A percentile compares a stretch with the other conserved stretches of the same genome.
Evolutionary conservation across 2,329 filamentous ascomycete genomes (phyloP).

Genomic region (Cladorrhinum sp.): DNA sequence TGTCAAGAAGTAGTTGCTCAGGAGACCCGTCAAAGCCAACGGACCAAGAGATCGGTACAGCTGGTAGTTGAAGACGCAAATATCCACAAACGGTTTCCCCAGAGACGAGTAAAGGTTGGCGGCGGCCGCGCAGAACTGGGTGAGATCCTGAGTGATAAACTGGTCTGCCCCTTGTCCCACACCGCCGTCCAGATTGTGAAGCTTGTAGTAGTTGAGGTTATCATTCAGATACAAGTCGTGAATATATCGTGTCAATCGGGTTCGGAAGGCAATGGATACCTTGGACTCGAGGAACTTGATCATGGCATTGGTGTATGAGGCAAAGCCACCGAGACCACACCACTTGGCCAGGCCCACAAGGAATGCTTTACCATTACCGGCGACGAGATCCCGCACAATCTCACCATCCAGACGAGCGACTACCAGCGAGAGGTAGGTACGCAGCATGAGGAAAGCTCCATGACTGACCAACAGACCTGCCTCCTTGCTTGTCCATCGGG

Average conservation of each 20-base stretch:
- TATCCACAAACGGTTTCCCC: constrained; percentile 96
- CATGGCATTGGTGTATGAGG: constrained; percentile 97
- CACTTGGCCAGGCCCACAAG: constrained; percentile 89
- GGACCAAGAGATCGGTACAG: constrained; percentile 89
- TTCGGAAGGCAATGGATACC: constrained; percentile 96
- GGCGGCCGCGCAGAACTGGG: constrained; percentile 88
- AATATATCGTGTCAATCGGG: constrained; percentile 89
- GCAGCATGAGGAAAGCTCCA: constrained; percentile 80
- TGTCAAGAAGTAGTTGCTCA: constrained; percentile 92
- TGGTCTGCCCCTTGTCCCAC: constrained; percentile 91
- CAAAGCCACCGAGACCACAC: constrained; percentile 89
- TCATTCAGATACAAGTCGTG: constrained; percentile 96
- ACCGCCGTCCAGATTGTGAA: constrained; percentile 88
- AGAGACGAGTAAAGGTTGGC: constrained; percentile 92
- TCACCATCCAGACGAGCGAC: constrained; percentile 92
- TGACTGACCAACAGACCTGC: constrained; percentile 87
- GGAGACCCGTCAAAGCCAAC: constrained; percentile 76
- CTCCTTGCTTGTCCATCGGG: constrained; percentile 92
- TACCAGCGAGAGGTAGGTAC: constrained; percentile 90
- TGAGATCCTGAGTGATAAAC: constrained; percentile 96
- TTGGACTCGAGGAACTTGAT: constrained; percentile 98
- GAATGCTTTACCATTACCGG: constrained; percentile 85
- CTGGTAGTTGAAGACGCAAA: constrained; percentile 98
- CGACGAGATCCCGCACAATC: constrained; percentile 94
- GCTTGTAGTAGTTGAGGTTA: constrained; percentile 93